Conservation (phyloP, 192 early-diverging fungal genomes). For the Helicostylum pulchrum region DNA sequence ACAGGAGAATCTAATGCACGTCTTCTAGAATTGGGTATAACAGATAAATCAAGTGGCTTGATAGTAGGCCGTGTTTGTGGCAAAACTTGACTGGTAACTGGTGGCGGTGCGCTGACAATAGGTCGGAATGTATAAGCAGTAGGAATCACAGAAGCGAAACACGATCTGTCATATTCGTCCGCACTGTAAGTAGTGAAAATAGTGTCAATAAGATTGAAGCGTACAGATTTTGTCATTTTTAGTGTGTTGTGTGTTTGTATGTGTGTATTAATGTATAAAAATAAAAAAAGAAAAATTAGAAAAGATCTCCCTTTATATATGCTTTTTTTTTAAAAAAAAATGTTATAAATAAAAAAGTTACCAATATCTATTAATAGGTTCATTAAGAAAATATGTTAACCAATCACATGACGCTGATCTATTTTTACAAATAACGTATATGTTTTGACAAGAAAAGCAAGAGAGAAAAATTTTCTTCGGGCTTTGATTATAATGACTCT, state of each 20-base stretch:
- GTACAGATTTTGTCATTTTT: conserved; percentile 7
- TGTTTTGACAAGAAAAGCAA: no score
- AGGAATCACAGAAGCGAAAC: conserved; percentile 3
- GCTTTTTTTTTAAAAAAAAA: background rate
- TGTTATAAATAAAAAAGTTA: no score
- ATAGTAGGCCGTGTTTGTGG: background rate
- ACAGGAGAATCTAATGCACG: conserved; percentile 1
- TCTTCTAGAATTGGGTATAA: conserved; percentile 14
- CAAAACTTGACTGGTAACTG: background rate
- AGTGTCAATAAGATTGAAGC: conserved; percentile 1
- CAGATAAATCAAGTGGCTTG: conserved; percentile 15
- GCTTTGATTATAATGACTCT: no score
- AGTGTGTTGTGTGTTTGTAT: background rate
- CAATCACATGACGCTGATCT: no score
- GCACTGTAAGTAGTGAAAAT: conserved; percentile 12
- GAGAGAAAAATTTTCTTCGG: no score
- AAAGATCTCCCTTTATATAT: background rate
- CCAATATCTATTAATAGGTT: no score
- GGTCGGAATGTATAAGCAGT: conserved; percentile 8
- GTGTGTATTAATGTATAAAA: background rate
- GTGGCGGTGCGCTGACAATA: background rate
- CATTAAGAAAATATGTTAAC: no score
- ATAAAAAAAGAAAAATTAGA: background rate
- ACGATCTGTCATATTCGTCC: conserved; percentile 19
- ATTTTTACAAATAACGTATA: no score